Evolutionary conservation across 1,139 yeast species (phyloP).

Genomic region (Maudiozyma humilis): DNA sequence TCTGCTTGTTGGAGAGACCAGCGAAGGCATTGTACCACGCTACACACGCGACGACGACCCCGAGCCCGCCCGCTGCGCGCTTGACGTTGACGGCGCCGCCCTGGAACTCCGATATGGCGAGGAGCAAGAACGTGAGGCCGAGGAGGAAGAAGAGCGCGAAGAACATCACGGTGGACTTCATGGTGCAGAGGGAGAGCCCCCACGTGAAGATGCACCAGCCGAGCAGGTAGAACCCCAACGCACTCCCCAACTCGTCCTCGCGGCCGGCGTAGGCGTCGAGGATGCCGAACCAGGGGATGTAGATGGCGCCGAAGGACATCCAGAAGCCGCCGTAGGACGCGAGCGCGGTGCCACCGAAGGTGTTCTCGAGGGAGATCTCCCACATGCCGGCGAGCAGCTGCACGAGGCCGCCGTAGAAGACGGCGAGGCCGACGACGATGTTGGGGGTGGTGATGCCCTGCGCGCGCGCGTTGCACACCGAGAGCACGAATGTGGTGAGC

Average conservation of each 20-base stretch:
- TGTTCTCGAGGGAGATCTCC: constrained; percentile 67
- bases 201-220: constrained; percentile 80
- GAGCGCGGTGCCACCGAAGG: constrained; percentile 86
- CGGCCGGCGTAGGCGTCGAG: constrained; percentile 43
- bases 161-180: constrained; percentile 75
- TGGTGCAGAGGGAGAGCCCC: constrained; percentile 55
- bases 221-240: constrained; percentile 63
- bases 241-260: constrained; percentile 39
- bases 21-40: constrained; percentile 91
- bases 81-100: constrained; percentile 30
- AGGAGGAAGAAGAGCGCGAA: constrained; percentile 59
- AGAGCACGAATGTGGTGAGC: constrained; percentile 71
- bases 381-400: constrained; percentile 66
- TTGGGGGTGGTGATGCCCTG: constrained; percentile 45
- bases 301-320: constrained; percentile 69
- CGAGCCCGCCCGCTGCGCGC: constrained; percentile 75
- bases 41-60: constrained; percentile 62
- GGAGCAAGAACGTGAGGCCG: constrained; percentile 52
- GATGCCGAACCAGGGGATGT: constrained; percentile 68
- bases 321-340: constrained; percentile 84
- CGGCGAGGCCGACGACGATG: constrained; percentile 51
- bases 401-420: constrained; percentile 62
- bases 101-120: constrained; percentile 42
- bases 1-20: constrained; percentile 69
- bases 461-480: constrained; percentile 57